phyloP scores from a whole-genome alignment of 352 stramenopile species.

The Globisporangium okanoganense region DNA sequence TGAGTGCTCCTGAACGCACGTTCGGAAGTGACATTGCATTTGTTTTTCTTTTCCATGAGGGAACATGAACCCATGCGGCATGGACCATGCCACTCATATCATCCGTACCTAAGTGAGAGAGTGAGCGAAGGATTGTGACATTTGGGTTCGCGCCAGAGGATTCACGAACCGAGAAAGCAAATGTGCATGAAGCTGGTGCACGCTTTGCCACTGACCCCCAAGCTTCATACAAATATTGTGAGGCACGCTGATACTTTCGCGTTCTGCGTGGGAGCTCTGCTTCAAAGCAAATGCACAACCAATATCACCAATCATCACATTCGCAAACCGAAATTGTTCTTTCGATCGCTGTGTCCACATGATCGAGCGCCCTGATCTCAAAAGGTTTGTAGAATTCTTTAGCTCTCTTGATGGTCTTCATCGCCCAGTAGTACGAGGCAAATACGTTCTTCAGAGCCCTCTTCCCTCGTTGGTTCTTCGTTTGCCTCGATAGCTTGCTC shows the following conservation, averaged over 20 bases:
- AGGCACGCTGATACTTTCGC: background rate
- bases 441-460: background rate
- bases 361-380: background rate
- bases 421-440: background rate
- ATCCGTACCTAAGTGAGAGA: background rate
- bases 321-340: background rate
- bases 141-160: too few species aligned
- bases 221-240: background rate
- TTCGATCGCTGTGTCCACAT: background rate
- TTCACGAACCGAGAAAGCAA: too few species aligned
- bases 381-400: background rate
- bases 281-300: background rate
- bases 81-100: background rate
- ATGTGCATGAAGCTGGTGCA: too few species aligned
- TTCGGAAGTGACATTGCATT: background rate
- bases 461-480: background rate
- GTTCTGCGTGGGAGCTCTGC: background rate
- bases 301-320: background rate
- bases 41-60: background rate
- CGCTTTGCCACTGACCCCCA: background rate
- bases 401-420: background rate
- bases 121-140: too few species aligned
- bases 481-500: background rate
- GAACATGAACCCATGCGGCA: background rate
- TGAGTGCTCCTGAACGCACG: background rate